Evolutionary conservation across 2,329 filamentous ascomycete species (phyloP), one percentile per base, ranked within the genome.

Genomic region (Calonectria leucothoes): DNA sequence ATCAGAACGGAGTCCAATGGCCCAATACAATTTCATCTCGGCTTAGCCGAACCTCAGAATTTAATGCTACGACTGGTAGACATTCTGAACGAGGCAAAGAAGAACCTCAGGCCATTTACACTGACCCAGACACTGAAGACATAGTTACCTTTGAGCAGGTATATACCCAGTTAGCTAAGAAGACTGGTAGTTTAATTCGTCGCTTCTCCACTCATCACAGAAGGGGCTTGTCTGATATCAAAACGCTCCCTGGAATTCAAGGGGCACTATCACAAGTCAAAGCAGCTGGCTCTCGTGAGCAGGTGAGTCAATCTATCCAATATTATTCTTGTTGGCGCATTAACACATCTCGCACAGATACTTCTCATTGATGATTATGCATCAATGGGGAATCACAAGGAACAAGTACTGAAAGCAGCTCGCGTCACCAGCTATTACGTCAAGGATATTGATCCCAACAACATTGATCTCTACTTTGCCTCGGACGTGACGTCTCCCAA

Each of bases 401-500:
- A 25, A 2, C 4, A 63, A 12, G 61, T 69, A 4, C 8, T 6
- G 2, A n/a, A n/a, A 1, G 49, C 69, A 20, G 72, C 72, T 14
- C 61, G 69, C 8, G 65, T 72, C 6, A 57, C 64, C 6, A 67
- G 72, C 35, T 74, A 74, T 29, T 42, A 55, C 4, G 52, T 68
- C 0, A 72, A 69, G 15, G 12, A 37, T 0, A 42, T 49, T 8
- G 59, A 71, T 29, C 42, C 31, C 1, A 45, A 69, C 23, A 14
- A 39, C 0, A 71, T 69, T 33, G 65, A 69, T 3, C 51, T 74
- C 0, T 66, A 57, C 8, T 69, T 72, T 20, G 69, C 72, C 25
- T 74, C 72, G 0, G 33, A 72, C 0, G 7, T 37, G 1, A 33
- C 15, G 2, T 39, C 4, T 3, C 42, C 57, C 3, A 12, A 4